Conservation (phyloP, 495 filamentous ascomycete genomes). For the Ascobolus immersus region DNA sequence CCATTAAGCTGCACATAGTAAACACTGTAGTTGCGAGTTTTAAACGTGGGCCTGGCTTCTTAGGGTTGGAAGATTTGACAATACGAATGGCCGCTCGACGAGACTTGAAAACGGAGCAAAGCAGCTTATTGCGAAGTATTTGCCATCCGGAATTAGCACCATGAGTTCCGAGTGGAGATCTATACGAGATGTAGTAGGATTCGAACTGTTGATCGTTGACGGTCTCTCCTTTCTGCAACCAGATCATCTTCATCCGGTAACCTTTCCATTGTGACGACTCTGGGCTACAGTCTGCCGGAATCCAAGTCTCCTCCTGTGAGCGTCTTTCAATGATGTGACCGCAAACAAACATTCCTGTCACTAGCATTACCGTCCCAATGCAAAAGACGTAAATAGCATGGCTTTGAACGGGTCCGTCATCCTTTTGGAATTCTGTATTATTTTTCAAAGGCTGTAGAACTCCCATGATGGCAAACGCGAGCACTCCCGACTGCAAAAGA, state of each 20-base stretch:
- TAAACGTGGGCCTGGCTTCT: not conserved
- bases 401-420: conserved; percentile 5
- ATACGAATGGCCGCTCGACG: not conserved
- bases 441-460: not conserved
- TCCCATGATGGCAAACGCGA: conserved; percentile 6
- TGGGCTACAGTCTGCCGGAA: no score
- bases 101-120: not conserved
- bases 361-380: conserved; percentile 5
- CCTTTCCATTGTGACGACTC: no score
- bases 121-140: no score
- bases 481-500: conserved; percentile 9
- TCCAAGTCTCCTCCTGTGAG: conserved; percentile 1
- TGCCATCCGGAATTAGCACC: not conserved
- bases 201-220: conserved; percentile 4
- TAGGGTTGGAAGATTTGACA: not conserved
- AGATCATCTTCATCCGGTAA: conserved; percentile 2
- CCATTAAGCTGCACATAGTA: conserved; percentile 18
- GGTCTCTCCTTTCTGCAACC: conserved; percentile 2
- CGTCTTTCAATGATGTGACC: conserved; percentile 3
- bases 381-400: conserved; percentile 8
- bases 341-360: conserved; percentile 6
- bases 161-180: no score
- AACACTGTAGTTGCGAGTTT: conserved; percentile 3
- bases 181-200: conserved; percentile 6
- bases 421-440: not conserved